These are phyloP conservation scores for Thraustotheca clavata DNA, from an alignment of 352 stramenopile genomes.

Conservation along the genomic window DNA sequence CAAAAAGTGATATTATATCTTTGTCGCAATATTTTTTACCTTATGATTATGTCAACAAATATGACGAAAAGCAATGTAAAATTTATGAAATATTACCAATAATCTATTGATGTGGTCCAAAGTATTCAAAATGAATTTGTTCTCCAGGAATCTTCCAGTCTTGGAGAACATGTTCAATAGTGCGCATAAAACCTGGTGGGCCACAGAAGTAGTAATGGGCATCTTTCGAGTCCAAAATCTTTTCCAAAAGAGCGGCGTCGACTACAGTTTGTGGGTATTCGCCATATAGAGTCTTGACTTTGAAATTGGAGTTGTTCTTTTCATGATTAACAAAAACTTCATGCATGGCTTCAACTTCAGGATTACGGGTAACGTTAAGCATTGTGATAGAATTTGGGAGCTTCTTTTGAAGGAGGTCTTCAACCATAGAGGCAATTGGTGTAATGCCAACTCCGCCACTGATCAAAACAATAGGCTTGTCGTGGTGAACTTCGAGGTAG, in stretches of 20 bases:
- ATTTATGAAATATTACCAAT: too few relatives aligned
- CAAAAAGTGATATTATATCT: too few relatives aligned
- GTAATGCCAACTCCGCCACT: conserved; percentile 55
- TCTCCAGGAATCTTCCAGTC: conserved; percentile 30
- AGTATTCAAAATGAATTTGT: conserved; percentile 59
- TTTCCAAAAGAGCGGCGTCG: conserved; percentile 28
- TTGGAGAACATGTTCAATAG: conserved; percentile 32
- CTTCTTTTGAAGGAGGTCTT: conserved; percentile 26
- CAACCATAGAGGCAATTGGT: conserved; percentile 41
- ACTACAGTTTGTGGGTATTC: conserved; percentile 25
- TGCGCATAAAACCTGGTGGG: conserved; percentile 42
- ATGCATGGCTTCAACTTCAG: conserved; percentile 28
- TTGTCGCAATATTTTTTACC: too few relatives aligned
- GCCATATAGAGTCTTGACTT: conserved; percentile 28
- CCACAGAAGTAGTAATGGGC: conserved; percentile 55
- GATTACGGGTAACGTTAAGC: conserved; percentile 35
- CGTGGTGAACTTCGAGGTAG: conserved; percentile 25
- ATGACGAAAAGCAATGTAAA: too few relatives aligned
- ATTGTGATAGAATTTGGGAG: conserved; percentile 34
- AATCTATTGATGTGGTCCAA: conserved; percentile 26
- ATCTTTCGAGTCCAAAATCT: conserved; percentile 29
- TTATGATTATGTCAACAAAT: too few relatives aligned
- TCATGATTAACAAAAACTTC: background rate
- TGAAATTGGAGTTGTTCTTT: background rate
- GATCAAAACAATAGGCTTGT: conserved; percentile 48